Percentiles rank a stretch among this genome's conserved stretches.
Evolutionary conservation across 768 basidiomycete species (phyloP).

Genomic region (Lentinula aciculospora): DNA sequence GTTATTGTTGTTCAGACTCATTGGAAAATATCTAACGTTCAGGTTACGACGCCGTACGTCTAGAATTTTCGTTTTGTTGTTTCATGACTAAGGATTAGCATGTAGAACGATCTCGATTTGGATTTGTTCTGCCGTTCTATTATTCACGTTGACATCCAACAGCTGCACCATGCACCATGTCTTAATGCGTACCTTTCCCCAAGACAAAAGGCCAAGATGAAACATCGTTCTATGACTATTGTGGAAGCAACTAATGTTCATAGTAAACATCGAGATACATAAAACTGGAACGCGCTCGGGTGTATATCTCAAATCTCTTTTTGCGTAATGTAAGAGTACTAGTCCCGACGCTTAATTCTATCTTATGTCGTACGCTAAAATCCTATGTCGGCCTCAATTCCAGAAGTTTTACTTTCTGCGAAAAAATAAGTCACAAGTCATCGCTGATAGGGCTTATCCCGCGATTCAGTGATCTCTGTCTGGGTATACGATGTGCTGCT

Average conservation of each 20-base stretch:
- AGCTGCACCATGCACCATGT: conserved; percentile 44
- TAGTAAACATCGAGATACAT: not conserved
- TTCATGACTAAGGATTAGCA: not conserved
- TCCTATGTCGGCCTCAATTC: too few relatives aligned
- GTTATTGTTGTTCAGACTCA: not conserved
- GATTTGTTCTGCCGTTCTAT: conserved; percentile 58
- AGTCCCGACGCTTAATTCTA: not conserved
- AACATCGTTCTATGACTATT: conserved; percentile 2
- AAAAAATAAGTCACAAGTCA: not conserved
- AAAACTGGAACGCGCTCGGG: not conserved
- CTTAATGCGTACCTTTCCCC: conserved; percentile 36
- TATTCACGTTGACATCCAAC: conserved; percentile 50
- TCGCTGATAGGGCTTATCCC: not conserved
- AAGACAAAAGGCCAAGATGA: not conserved
- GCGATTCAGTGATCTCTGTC: not conserved
- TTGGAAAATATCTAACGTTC: not conserved
- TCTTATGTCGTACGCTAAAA: not conserved
- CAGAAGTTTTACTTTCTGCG: not conserved
- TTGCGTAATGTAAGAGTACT: too few relatives aligned
- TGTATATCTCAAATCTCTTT: too few relatives aligned
- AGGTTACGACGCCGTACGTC: conserved; percentile 57
- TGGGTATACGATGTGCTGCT: not conserved
- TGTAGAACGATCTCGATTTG: conserved; percentile 60
- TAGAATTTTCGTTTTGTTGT: not conserved
- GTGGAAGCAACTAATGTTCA: not conserved